Base-by-base conservation (phyloP, 495 filamentous ascomycete genomes). In the Evernia prunastri region DNA sequence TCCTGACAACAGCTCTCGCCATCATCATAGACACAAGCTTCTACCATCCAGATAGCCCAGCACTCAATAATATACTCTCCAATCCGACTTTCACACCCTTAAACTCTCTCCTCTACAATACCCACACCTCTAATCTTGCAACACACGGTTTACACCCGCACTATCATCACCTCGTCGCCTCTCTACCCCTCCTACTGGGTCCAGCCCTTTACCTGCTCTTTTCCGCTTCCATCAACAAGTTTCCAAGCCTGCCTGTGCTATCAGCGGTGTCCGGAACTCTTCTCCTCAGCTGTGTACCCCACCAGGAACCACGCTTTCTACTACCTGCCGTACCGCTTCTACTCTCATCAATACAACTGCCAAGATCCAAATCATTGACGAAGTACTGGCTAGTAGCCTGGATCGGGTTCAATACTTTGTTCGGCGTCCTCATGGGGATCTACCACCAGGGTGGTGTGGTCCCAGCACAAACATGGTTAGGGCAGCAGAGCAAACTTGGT, bases 371-470 rank as follows among this genome's bases (percentile, higher is more conserved):
- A 39, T 72, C 65, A 56, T 43, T 58, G 5, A 72, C 65, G 20
- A 79, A 79, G 25, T 56, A 84, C 11, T 94, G 90, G 81, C 74
- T 88, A 35, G 78, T 69, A 0, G 61, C 79, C 2, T 98, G 94
- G 94, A 78, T 96, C 27, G 67, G 85, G 60, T 97, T 98, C 76
- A 98, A 98, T 73, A 72, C 82, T 37, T 63, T 82, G 7, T 77
- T 96, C 53, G 95, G 90, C 25, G 74, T 88, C 11, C 76, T 97
- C 27, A 95, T 97, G 89, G 94, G 94, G 9, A 73, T 89, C 11
- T 97, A 94, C 69, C 94, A 98, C 73, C 94, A 98, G 78, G 94
- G 89, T 35, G 94, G 94, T 36, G 83, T 98, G 33, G 82, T 97
- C 6, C 91, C 91, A 15, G 83, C 87, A 11, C 94, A 98, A 70